Conservation (phyloP, 2,329 filamentous ascomycete species). For the Ilyonectria sp. region DNA sequence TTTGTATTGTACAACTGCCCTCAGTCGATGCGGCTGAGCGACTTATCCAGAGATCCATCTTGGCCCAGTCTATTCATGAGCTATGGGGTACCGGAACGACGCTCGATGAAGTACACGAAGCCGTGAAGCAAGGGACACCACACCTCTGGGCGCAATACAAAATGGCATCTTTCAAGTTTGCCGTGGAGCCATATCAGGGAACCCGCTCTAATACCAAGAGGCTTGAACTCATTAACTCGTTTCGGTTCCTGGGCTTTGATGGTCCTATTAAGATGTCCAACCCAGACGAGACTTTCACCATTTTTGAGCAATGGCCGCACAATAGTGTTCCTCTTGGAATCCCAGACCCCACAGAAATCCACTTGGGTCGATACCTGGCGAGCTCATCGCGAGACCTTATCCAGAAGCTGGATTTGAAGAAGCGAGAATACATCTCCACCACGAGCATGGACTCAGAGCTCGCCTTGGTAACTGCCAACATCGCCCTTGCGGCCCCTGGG, state of each 20-base stretch:
- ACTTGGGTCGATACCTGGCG: constrained; percentile 81
- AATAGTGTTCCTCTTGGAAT: constrained; percentile 64
- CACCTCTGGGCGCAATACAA: constrained; percentile 78
- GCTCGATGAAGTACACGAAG: constrained; percentile 78
- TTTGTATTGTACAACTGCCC: constrained; percentile 82
- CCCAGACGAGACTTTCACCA: constrained; percentile 81
- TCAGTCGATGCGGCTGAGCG: constrained; percentile 75
- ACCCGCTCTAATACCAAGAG: constrained; percentile 76
- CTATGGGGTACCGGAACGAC: constrained; percentile 84
- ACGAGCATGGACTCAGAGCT: constrained; percentile 98
- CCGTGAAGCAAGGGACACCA: constrained; percentile 71
- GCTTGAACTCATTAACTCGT: constrained; percentile 84
- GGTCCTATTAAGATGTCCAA: constrained; percentile 84
- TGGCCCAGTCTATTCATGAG: constrained; percentile 88
- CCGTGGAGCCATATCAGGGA: constrained; percentile 85
- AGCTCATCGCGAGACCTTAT: constrained; percentile 77
- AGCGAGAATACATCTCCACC: constrained; percentile 92
- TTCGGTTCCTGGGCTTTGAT: constrained; percentile 82
- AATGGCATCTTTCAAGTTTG: constrained; percentile 83
- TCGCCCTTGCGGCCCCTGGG: constrained; percentile 85
- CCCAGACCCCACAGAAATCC: constrained; percentile 71
- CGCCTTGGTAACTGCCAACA: constrained; percentile 91
- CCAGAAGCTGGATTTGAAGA: constrained; percentile 89
- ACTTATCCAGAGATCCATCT: constrained; percentile 83
- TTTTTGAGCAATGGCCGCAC: constrained; percentile 86